These are phyloP conservation scores for Rhizopogon rudus DNA, from an alignment of 768 basidiomycete species.

Conservation along the genomic window DNA sequence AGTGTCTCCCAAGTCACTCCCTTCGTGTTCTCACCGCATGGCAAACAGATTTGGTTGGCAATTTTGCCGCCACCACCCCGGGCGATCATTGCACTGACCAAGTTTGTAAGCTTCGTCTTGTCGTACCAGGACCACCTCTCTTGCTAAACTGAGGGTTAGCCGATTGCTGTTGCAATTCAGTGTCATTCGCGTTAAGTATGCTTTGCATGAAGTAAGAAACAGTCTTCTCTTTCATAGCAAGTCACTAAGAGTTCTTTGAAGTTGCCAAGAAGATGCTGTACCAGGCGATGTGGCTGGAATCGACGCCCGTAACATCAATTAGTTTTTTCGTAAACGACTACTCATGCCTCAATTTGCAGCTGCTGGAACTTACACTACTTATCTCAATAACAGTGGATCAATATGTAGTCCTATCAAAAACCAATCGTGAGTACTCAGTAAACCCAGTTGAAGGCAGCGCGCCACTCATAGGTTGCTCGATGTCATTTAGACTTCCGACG, in stretches of 20 bases:
- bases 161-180: conserved; percentile 18
- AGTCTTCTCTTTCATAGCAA: neutral
- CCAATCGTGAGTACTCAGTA: neutral
- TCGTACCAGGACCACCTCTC: neutral
- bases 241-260: neutral
- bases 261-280: conserved; percentile 15
- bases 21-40: neutral
- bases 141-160: neutral
- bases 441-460: neutral
- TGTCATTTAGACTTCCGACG: conserved; percentile 6
- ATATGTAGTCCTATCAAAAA: neutral
- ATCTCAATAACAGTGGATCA: conserved; percentile 4
- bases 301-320: neutral
- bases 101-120: neutral
- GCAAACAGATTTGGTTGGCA: neutral
- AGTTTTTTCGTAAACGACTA: neutral
- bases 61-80: neutral
- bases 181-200: conserved; percentile 19
- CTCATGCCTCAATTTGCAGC: conserved; percentile 6
- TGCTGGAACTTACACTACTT: conserved; percentile 12
- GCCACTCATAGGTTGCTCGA: neutral
- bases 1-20: neutral
- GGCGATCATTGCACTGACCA: conserved; percentile 1
- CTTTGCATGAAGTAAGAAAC: conserved; percentile 17
- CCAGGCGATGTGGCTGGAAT: conserved; percentile 1